A percentile compares a stretch with the other conserved stretches of the same genome.
Evolutionary conservation across 163 green algal species (phyloP).

Genomic region (Volvox carteri): DNA sequence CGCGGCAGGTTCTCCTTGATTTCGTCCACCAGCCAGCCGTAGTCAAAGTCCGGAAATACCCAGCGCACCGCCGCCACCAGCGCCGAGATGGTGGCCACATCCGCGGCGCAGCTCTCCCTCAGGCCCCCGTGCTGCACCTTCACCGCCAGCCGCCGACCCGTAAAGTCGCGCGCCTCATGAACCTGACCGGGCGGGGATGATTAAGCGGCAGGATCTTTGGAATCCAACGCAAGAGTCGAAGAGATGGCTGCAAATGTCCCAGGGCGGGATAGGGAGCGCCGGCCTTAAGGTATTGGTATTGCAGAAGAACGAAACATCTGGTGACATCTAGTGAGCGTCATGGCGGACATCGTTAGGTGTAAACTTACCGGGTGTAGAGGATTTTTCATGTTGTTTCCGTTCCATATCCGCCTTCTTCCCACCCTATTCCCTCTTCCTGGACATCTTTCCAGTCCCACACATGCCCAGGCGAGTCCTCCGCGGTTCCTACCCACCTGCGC

Average conservation of each 20-base stretch:
- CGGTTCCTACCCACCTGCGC: constrained; percentile 79
- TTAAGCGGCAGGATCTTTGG: too few species aligned
- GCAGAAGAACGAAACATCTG: too few species aligned
- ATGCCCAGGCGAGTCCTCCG: not conserved
- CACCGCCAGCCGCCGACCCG: constrained; percentile 86
- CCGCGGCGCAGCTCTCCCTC: constrained; percentile 79
- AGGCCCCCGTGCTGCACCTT: constrained; percentile 95
- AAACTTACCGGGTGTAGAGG: too few species aligned
- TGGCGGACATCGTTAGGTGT: too few species aligned
- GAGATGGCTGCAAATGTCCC: too few species aligned
- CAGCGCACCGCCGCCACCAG: constrained; percentile 72
- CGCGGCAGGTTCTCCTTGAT: constrained; percentile 66
- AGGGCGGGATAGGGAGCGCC: too few species aligned
- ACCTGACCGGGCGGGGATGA: constrained; percentile 81
- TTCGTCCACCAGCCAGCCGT: constrained; percentile 93
- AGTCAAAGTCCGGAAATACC: constrained; percentile 68
- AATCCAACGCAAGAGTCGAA: too few species aligned
- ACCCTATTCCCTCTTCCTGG: not conserved
- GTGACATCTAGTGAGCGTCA: too few species aligned
- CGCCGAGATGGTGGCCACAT: constrained; percentile 85
- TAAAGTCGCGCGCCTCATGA: constrained; percentile 78
- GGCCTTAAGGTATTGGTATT: too few species aligned
- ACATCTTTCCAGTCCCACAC: not conserved
- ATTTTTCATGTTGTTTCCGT: not conserved
- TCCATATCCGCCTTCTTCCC: not conserved